Evolutionary conservation across 495 filamentous ascomycete species (phyloP), one percentile per base, ranked within the genome.

Genomic region (Massariosphaeria phaeospora): DNA sequence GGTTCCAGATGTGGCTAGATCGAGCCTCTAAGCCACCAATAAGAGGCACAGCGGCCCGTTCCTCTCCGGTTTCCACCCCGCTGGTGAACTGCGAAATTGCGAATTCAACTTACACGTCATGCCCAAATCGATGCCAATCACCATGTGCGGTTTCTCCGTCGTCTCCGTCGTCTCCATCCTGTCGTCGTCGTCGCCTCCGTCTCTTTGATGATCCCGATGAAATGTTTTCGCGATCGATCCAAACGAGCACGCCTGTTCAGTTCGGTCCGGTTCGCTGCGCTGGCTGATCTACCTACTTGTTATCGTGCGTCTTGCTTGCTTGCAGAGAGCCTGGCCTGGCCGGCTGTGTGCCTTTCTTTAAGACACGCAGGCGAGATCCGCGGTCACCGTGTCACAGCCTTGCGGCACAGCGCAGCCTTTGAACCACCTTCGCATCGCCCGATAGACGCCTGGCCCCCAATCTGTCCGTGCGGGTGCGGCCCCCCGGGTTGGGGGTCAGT

Each of bases 51-150:
- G 26, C 58, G 46, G 58, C 31, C 47, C 47, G 38, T 18, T 30
- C 48, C 31, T 9, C 44, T 12, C 33, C 26, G 11, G 4, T 51
- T 21, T 38, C 42, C n/a, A 3, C 17, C 51, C 57, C 18, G n/a
- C n/a, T n/a, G n/a, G n/a, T n/a, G n/a, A n/a, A n/a, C n/a, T n/a
- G n/a, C n/a, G n/a, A n/a, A n/a, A n/a, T 54, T 54, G 29, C 29
- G 23, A 7, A 4, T 20, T 45, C 6, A 35, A 66, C 68, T 49
- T 70, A 77, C 73, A 82, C 21, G 81, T 84, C 69, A 81, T 83
- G 1, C 81, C 81, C 50, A 84, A 70, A 57, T 84, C 81, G 43
- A 84, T 67, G 13, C 78, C 78, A 23, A 84, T 73, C 11, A 81
- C 63, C 55, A 83, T 76, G 58, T 82, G 79, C 17, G 79, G 76